phyloP scores from a whole-genome alignment of 352 stramenopile species.

The Phytophthora uliginosa region DNA sequence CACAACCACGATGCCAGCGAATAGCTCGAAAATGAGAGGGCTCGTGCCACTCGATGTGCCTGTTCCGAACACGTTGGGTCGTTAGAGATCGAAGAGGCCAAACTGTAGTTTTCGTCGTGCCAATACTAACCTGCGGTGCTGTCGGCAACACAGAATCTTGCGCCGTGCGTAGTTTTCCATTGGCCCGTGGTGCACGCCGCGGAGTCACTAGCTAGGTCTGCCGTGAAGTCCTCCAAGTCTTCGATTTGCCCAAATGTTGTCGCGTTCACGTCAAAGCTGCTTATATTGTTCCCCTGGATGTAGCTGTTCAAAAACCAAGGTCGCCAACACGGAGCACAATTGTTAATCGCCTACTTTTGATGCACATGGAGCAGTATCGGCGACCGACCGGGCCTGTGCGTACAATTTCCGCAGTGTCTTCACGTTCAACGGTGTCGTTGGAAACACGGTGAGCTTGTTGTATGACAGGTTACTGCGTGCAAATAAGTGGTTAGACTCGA shows the following conservation, averaged over 20 bases:
- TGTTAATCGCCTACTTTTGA: not conserved
- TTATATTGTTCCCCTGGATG: conserved; percentile 40
- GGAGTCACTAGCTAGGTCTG: conserved; percentile 17
- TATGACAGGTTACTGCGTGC: conserved; percentile 43
- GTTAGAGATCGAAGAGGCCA: not conserved
- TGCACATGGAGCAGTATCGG: not conserved
- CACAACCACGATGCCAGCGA: conserved; percentile 36
- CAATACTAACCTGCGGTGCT: conserved; percentile 20
- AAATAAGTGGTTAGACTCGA: not conserved
- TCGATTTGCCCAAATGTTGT: conserved; percentile 32
- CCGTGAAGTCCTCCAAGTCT: conserved; percentile 33
- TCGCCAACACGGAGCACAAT: not conserved
- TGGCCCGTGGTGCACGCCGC: conserved; percentile 19
- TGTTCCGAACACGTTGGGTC: not conserved
- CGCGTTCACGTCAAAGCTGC: conserved; percentile 35
- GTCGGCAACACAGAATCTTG: conserved; percentile 40
- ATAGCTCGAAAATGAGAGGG: conserved; percentile 28
- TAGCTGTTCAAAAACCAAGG: conserved; percentile 20
- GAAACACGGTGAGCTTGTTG: conserved; percentile 43
- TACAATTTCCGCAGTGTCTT: conserved; percentile 40
- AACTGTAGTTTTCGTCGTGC: not conserved
- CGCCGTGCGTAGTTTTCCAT: conserved; percentile 34
- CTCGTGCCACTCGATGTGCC: conserved; percentile 19
- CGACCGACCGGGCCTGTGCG: not conserved
- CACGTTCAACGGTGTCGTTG: conserved; percentile 34